phyloP scores from a whole-genome alignment of 306 rosid genomes.

The Dryas drummondii region DNA sequence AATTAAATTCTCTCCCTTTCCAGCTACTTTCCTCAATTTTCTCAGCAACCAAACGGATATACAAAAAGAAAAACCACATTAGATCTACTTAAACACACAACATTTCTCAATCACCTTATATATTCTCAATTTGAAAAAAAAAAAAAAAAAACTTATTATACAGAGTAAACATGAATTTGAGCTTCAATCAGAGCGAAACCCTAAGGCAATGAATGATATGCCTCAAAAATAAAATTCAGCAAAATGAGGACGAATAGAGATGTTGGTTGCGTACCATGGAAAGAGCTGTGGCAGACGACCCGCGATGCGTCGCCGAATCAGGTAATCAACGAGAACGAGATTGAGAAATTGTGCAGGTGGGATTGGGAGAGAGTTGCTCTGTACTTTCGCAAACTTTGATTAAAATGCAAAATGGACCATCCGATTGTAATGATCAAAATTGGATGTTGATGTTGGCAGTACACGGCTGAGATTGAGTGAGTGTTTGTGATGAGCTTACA shows the following conservation, averaged over 20 bases:
- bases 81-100: conserved; percentile 12
- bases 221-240: background rate
- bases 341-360: background rate
- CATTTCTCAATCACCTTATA: background rate
- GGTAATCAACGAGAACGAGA: conserved; percentile 16
- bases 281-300: conserved; percentile 22
- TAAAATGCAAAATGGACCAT: conserved; percentile 19
- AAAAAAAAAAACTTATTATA: too few species aligned
- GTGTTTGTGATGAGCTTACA: conserved; percentile 3
- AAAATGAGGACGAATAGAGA: background rate
- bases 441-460: background rate
- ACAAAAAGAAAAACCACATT: background rate
- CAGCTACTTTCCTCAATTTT: background rate
- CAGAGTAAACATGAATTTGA: background rate
- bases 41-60: conserved; percentile 12
- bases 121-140: background rate
- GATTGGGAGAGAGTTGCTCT: conserved; percentile 3
- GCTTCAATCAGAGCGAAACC: conserved; percentile 9
- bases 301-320: conserved; percentile 21
- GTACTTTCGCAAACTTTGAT: conserved; percentile 1
- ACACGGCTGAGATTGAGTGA: conserved; percentile 17
- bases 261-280: conserved; percentile 35
- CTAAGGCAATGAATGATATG: background rate
- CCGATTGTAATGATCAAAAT: background rate
- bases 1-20: background rate